These are phyloP conservation scores for Scutellaria barbata DNA, from an alignment of 257 asterid genomes.

Conservation along the genomic window DNA sequence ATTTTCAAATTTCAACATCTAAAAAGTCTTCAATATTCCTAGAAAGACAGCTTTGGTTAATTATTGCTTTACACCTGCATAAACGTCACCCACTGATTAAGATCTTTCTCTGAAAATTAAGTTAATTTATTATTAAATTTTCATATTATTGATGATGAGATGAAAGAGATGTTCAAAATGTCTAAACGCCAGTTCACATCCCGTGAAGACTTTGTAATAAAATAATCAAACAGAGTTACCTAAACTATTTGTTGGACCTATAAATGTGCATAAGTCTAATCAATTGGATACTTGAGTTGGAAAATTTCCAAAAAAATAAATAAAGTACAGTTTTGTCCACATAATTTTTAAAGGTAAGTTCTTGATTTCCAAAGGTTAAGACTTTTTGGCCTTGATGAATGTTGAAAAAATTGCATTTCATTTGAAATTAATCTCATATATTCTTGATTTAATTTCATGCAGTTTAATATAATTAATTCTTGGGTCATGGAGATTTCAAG, in stretches of 20 bases:
- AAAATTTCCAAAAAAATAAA: neutral
- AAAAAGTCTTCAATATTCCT: conserved; percentile 36
- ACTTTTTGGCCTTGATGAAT: conserved; percentile 17
- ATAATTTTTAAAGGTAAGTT: conserved; percentile 26
- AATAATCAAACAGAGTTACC: conserved; percentile 18
- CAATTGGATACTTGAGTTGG: conserved; percentile 12
- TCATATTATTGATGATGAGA: conserved; percentile 36
- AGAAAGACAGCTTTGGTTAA: conserved; percentile 21
- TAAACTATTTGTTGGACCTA: conserved; percentile 36
- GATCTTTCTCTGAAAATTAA: neutral
- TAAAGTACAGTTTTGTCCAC: conserved; percentile 41
- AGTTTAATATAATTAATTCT: conserved; percentile 18
- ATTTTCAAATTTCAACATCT: conserved; percentile 41
- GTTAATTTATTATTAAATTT: conserved; percentile 13
- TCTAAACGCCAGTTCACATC: conserved; percentile 65
- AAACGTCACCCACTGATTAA: conserved; percentile 32
- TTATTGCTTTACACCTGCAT: conserved; percentile 37
- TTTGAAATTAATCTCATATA: neutral
- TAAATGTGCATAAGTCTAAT: conserved; percentile 38
- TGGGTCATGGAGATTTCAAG: conserved; percentile 57
- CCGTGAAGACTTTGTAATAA: conserved; percentile 40
- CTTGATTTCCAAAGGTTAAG: conserved; percentile 26
- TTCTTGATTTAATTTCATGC: conserved; percentile 30
- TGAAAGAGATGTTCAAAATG: conserved; percentile 37
- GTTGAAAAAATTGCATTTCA: conserved; percentile 1